Conservation (phyloP, 2,329 filamentous ascomycete species). For the Nemania sp. region DNA sequence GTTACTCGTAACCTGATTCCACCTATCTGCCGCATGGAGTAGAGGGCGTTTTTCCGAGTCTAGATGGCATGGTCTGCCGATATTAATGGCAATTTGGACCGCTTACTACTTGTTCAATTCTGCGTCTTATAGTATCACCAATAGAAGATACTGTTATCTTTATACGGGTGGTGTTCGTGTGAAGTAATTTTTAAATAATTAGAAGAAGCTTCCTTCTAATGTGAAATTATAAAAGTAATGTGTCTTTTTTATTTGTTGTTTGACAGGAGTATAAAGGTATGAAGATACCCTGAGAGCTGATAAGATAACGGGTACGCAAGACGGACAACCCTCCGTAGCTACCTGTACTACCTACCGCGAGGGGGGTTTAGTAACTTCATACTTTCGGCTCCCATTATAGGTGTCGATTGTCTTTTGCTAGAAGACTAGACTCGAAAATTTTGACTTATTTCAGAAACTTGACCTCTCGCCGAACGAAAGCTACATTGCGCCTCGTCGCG, state of each 20-base stretch:
- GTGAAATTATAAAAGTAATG: too few relatives aligned
- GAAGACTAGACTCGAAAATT: not conserved
- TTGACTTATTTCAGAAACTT: too few relatives aligned
- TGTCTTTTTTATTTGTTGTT: too few relatives aligned
- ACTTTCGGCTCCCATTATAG: not conserved
- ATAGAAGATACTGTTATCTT: conserved; percentile 1
- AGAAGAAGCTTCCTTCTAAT: not conserved
- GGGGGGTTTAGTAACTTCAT: conserved; percentile 1
- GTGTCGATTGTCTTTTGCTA: not conserved
- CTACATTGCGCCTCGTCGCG: not conserved
- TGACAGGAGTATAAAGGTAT: not conserved
- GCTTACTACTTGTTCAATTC: not conserved
- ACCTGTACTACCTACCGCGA: not conserved
- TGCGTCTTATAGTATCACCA: conserved; percentile 5
- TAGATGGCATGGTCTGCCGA: conserved; percentile 14
- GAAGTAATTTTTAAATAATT: not conserved
- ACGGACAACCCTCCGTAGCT: conserved; percentile 5
- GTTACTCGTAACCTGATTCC: conserved; percentile 14
- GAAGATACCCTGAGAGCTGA: conserved; percentile 4
- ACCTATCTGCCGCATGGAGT: conserved; percentile 15
- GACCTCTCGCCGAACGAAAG: not conserved
- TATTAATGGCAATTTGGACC: not conserved
- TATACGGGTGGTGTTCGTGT: not conserved
- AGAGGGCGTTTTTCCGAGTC: conserved; percentile 9
- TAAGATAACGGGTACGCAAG: conserved; percentile 32